Evolutionary conservation across 2,329 filamentous ascomycete species (phyloP), one percentile per base, ranked within the genome.

Genomic region (Penicillium griseofulvum): DNA sequence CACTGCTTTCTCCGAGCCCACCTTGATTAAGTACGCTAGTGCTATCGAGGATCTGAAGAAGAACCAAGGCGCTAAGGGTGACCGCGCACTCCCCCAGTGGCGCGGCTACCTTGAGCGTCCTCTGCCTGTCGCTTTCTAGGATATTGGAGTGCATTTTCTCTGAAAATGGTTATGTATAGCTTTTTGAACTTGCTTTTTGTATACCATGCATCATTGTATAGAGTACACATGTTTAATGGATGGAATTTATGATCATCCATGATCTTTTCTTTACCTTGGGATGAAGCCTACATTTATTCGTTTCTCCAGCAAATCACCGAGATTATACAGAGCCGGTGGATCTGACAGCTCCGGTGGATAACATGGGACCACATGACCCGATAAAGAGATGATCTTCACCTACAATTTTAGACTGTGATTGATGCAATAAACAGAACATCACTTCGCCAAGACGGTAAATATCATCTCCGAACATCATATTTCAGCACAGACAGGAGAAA

Each of bases 41-140:
- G 85, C 84, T 1, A 85, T 87, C 61, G 84, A 87, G 69, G 80
- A 87, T 65, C 66, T 86, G 58, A 80, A 82, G 68, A 63, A 71
- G 24, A 72, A 64, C 3, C 72, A 72, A 5, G 67, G 74, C 7
- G 79, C 77, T 0, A 63, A 68, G 12, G 80, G 80, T 52, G 76
- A 77, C 68, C 76, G 83, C 31, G 77, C 74, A 2, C 66, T 76
- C 44, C 83, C 83, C 0, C 70, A 73, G 54, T 86, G 82, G 82
- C 71, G 76, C 3, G 81, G 78, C 2, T 83, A 83, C 59, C 67
- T 79, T 44, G 66, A 64, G 48, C 66, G 71, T 12, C 72, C 72
- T 53, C 47, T 74, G 19, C 71, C 71, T 6, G 68, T 73, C 10
- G 65, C 69, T 58, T 72, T 65, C 41, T 65, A 61, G 56, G 7